These are phyloP conservation scores for Cystofilobasidium capitatum DNA, from an alignment of 768 basidiomycete genomes.

Conservation along the genomic window DNA sequence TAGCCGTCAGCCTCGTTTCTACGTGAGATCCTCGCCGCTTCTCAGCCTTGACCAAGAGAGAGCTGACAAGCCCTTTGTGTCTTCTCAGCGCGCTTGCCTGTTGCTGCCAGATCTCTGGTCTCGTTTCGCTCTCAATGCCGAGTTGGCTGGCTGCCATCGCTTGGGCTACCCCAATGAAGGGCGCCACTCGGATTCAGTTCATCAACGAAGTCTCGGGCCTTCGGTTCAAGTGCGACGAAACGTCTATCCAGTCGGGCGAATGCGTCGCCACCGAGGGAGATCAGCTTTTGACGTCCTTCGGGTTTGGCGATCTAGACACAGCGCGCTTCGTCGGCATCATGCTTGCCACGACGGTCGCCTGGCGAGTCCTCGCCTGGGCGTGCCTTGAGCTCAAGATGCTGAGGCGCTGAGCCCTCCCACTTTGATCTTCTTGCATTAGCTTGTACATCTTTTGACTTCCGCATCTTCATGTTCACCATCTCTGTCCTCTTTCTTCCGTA, in stretches of 20 bases:
- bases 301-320: slow-evolving; percentile 19
- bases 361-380: slow-evolving; percentile 10
- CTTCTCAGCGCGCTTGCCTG: slow-evolving; percentile 11
- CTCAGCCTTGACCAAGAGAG: not conserved
- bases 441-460: not conserved
- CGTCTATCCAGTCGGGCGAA: slow-evolving; percentile 33
- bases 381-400: not conserved
- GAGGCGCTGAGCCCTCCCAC: not conserved
- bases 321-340: slow-evolving; percentile 23
- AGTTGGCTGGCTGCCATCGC: slow-evolving; percentile 30
- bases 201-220: slow-evolving; percentile 40
- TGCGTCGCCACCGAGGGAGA: slow-evolving; percentile 36
- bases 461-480: not conserved
- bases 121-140: slow-evolving; percentile 39
- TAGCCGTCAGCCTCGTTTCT: slow-evolving; percentile 39
- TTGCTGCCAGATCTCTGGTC: slow-evolving; percentile 26
- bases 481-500: not conserved
- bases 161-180: slow-evolving; percentile 10
- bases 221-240: slow-evolving; percentile 36
- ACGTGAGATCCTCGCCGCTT: slow-evolving; percentile 11
- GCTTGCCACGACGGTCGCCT: slow-evolving; percentile 16
- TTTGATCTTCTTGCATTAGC: not conserved
- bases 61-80: slow-evolving; percentile 30
- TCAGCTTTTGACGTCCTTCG: slow-evolving; percentile 5
- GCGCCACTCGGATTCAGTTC: slow-evolving; percentile 37